Conservation (phyloP, 179 eudicot genomes). For the Spinacia oleracea region DNA sequence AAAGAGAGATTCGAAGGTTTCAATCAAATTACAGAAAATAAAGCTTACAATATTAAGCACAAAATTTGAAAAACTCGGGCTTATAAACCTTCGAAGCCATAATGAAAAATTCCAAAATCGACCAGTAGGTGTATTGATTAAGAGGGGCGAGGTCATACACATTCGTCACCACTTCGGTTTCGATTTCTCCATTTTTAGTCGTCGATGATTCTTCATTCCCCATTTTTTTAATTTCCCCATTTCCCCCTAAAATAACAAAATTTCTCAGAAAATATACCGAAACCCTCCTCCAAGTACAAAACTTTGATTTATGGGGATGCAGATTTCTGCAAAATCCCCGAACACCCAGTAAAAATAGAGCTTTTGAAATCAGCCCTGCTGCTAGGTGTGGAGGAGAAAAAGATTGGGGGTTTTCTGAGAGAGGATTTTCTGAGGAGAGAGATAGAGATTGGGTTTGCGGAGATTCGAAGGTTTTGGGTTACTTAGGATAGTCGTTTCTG, state of each 20-base stretch:
- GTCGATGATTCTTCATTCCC: constrained; percentile 35
- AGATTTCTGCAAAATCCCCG: constrained; percentile 2
- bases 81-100: constrained; percentile 97
- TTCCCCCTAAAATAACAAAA: constrained; percentile 5
- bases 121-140: constrained; percentile 79
- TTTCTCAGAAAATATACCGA: constrained; percentile 8
- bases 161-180: constrained; percentile 63
- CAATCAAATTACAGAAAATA: too few relatives aligned
- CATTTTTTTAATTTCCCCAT: constrained; percentile 11
- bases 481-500: too few relatives aligned
- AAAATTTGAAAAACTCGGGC: too few relatives aligned
- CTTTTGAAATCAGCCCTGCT: constrained; percentile 13
- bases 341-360: not conserved
- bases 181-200: constrained; percentile 26
- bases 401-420: too few relatives aligned
- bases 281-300: constrained; percentile 4
- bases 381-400: constrained; percentile 3
- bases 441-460: too few relatives aligned
- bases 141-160: constrained; percentile 88
- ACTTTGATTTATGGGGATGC: constrained; percentile 6
- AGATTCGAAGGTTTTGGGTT: too few relatives aligned
- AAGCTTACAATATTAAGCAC: too few relatives aligned
- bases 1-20: too few relatives aligned
- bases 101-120: constrained; percentile 89
- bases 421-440: too few relatives aligned